A percentile compares a stretch with the other conserved stretches of the same genome.
phyloP scores from a whole-genome alignment of 495 filamentous ascomycete genomes.

The Xylaria castorea region DNA sequence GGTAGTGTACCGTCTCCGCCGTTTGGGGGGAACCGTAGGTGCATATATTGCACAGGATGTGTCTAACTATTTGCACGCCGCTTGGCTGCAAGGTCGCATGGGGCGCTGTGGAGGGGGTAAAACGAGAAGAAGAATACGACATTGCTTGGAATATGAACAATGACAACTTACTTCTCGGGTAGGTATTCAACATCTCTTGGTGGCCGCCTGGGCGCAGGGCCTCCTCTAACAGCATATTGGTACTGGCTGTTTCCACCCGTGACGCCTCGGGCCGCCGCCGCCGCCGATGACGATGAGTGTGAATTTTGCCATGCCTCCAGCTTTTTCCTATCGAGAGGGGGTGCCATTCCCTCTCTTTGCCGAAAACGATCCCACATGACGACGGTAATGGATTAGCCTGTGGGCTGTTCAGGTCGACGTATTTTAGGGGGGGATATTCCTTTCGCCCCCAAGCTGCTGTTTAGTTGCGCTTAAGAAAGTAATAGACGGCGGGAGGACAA shows the following conservation, averaged over 20 bases:
- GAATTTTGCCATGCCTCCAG: slow-evolving; percentile 41
- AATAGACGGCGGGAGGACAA: neutral
- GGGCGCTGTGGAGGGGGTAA: slow-evolving; percentile 4
- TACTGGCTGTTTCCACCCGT: slow-evolving; percentile 39
- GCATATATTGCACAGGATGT: slow-evolving; percentile 4
- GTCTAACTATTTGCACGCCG: slow-evolving; percentile 1
- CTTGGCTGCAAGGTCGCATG: neutral
- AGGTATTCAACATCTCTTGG: slow-evolving; percentile 26
- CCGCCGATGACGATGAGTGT: slow-evolving; percentile 31
- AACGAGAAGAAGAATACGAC: slow-evolving; percentile 4
- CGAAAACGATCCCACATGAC: slow-evolving; percentile 43
- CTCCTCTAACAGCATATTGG: slow-evolving; percentile 40
- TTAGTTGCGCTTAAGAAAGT: neutral
- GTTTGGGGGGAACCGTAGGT: slow-evolving; percentile 2
- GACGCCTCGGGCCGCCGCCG: slow-evolving; percentile 30
- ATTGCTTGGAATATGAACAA: neutral
- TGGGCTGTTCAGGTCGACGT: neutral
- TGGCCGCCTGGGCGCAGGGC: slow-evolving; percentile 32
- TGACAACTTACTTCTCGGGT: slow-evolving; percentile 22
- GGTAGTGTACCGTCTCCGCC: neutral
- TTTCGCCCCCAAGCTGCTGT: slow-evolving; percentile 6
- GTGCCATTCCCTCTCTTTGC: slow-evolving; percentile 35
- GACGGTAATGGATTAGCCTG: slow-evolving; percentile 7
- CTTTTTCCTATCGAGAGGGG: slow-evolving; percentile 37
- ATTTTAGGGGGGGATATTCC: neutral